Conservation (phyloP, 179 eudicot genomes). For the Vitellaria paradoxa region DNA sequence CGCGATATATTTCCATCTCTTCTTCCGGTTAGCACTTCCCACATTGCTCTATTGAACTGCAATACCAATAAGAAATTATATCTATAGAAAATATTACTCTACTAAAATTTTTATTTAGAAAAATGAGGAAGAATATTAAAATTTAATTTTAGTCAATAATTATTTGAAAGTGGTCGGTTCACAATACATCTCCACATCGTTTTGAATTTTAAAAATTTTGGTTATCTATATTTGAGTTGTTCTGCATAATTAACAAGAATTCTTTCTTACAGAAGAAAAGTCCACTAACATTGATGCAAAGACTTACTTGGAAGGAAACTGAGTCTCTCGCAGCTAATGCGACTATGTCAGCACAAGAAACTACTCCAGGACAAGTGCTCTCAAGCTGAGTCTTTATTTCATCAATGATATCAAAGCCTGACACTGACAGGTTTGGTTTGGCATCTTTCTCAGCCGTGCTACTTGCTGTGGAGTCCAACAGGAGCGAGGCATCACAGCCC, state of each 20-base stretch:
- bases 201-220: too few relatives aligned
- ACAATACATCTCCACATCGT: too few relatives aligned
- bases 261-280: too few relatives aligned
- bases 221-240: too few relatives aligned
- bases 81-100: neutral
- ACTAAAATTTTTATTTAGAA: too few relatives aligned
- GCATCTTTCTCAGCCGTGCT: slow-evolving; percentile 25
- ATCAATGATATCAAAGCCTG: slow-evolving; percentile 33
- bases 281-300: neutral
- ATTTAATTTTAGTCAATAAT: too few relatives aligned
- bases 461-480: slow-evolving; percentile 15
- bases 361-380: slow-evolving; percentile 16
- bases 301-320: slow-evolving; percentile 32
- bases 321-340: slow-evolving; percentile 33
- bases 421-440: slow-evolving; percentile 22
- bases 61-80: neutral
- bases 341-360: slow-evolving; percentile 37
- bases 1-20: slow-evolving; percentile 32
- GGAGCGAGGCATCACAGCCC: slow-evolving; percentile 38
- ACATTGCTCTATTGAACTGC: slow-evolving; percentile 30
- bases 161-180: too few relatives aligned
- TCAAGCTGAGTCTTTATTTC: slow-evolving; percentile 29
- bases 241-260: too few relatives aligned
- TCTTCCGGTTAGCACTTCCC: slow-evolving; percentile 37
- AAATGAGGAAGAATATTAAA: too few relatives aligned